Evolutionary conservation across 345 rosid genomes (phyloP), one percentile per base, ranked within the genome.

Genomic region (Firmiana major): DNA sequence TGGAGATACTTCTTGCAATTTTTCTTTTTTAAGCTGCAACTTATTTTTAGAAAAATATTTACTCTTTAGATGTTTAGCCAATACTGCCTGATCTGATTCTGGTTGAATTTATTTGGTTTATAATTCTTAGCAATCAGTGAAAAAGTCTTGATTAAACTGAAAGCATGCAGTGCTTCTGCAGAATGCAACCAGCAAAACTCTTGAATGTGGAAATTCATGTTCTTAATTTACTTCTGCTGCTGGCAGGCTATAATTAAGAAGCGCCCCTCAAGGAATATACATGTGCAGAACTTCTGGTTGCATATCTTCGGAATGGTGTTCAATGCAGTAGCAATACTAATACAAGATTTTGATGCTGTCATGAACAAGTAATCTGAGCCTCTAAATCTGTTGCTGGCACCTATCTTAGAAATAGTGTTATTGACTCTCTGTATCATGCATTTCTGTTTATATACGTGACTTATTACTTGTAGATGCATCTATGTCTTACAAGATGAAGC

Each of bases 271-370:
- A 96, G 98, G 83, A 96, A 96, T 79, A 87, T 96, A 80, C 93
- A 93, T 78, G 99, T 92, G 80, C 98, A 96, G 78, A 96, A 96
- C 78, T 92, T 96, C 86, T 96, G 97, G 97, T 80, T 96, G 79
- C 93, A 93, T 80, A 86, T 91, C 77, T 96, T 92, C 74, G 98
- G 98, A 83, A 96, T 96, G 97, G 85, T 84, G 74, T 96, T 96
- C 89, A 96, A 96, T 86, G 98, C 97, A 68, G 62, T 89, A 75
- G 98, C 97, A 26, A 96, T 96, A 77, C 71, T 96, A 73, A 76
- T 91, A 79, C 99, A 93, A 88, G 99, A 96, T 89, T 93, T 91
- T 64, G 97, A 92, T 77, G 98, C 98, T 9, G 97, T 96, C 79
- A 77, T 83, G 80, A 92, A 90, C 87, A 88, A 88, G 98, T 93